phyloP scores from a whole-genome alignment of 176 grass and related monocot species.

The Zizania latifolia region DNA sequence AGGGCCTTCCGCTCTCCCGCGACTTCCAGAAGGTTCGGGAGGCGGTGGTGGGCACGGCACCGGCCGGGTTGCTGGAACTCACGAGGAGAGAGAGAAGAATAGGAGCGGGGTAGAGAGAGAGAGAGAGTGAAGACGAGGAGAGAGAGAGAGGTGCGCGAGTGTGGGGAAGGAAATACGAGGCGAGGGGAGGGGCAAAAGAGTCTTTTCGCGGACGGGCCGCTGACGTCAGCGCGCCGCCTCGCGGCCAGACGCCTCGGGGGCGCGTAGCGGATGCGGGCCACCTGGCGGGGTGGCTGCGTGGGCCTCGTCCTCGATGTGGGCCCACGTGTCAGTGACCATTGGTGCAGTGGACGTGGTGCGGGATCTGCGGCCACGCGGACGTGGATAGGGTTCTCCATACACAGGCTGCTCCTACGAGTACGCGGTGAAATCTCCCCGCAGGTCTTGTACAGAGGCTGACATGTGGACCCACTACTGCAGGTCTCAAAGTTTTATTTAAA shows the following conservation, averaged over 20 bases:
- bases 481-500: background rate
- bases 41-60: background rate
- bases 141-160: constrained; percentile 1
- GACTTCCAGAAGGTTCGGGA: constrained; percentile 39
- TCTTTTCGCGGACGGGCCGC: background rate
- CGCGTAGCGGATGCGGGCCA: background rate
- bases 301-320: background rate
- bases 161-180: constrained; percentile 25
- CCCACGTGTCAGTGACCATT: fast-evolving
- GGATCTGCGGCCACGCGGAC: fast-evolving
- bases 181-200: constrained; percentile 22
- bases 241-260: background rate
- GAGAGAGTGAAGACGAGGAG: constrained; percentile 3
- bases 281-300: background rate
- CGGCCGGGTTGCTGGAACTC: background rate
- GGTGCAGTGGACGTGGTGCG: background rate
- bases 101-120: background rate
- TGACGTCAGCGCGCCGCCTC: background rate
- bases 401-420: background rate
- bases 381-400: background rate
- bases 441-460: background rate
- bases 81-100: constrained; percentile 17
- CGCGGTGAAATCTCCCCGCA: background rate
- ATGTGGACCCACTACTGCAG: background rate
- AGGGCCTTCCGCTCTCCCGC: constrained; percentile 2